Evolutionary conservation across 169 alveolate genomes (phyloP).

Genomic region (Plasmodium ovale): DNA sequence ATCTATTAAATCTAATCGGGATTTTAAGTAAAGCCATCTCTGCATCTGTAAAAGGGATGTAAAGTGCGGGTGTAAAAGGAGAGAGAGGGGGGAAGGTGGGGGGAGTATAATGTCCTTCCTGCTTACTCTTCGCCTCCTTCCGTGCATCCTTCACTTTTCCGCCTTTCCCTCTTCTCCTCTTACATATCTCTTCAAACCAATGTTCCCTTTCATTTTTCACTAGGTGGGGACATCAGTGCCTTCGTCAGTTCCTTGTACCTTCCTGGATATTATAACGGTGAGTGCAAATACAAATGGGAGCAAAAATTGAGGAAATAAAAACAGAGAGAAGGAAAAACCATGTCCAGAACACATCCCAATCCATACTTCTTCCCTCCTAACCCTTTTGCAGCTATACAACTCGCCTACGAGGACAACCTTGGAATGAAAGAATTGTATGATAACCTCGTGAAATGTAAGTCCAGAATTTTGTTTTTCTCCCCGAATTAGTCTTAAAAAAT

Average conservation of each 20-base stretch:
- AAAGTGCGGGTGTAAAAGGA: no score
- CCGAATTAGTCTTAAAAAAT: no score
- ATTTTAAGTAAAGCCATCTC: constrained; percentile 9
- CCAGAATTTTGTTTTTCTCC: not conserved
- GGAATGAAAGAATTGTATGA: constrained; percentile 18
- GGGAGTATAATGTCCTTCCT: not conserved
- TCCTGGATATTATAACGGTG: constrained; percentile 70
- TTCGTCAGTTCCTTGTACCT: constrained; percentile 28
- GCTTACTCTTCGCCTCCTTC: not conserved
- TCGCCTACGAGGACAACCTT: constrained; percentile 18
- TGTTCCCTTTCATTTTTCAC: not conserved
- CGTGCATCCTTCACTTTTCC: not conserved
- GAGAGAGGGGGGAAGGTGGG: no score
- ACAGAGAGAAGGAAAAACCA: not conserved
- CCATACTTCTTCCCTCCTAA: not conserved
- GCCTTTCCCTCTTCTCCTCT: not conserved
- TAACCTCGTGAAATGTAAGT: constrained; percentile 38
- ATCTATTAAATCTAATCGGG: constrained; percentile 41
- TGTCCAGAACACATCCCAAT: not conserved
- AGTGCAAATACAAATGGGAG: no score
- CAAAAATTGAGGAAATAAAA: not conserved
- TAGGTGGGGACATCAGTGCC: constrained; percentile 46
- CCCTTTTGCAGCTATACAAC: constrained; percentile 40
- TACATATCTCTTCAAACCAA: not conserved
- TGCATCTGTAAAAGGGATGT: not conserved